Base-by-base conservation (phyloP, 257 asterid species). In the Petunia secreta region DNA sequence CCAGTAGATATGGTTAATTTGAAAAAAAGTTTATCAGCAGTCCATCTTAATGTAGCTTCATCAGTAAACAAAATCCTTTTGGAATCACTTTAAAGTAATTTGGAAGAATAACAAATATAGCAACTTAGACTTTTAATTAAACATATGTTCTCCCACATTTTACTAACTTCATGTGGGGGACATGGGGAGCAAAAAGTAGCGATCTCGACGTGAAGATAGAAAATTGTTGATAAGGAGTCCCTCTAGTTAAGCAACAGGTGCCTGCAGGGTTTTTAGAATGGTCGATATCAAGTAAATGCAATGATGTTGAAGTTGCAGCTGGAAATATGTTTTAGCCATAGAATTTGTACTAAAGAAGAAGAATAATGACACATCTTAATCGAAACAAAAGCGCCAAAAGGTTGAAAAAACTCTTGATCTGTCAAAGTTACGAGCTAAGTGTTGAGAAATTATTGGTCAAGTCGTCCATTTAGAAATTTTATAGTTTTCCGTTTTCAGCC, bases 171-270 rank as follows among this genome's bases (percentile, higher is more conserved):
- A 25, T 25, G 77, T 71, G 60, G 60, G 60, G 10, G 10, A 48
- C 48, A 25, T 46, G 59, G 77, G 77, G 77, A 48, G 4, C 77
- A 71, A 25, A 16, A 46, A 71, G 77, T 48, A 46, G 4, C 13
- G 77, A 71, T 2, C 4, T 25, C 6, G 76, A 69, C 76, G 6
- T 48, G 44, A 9, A 71, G 77, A 71, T 71, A 46, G 43, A 25
- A 16, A 16, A 58, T 44, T 16, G 10, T 6, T 36, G 25, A 46
- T 69, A 16, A 69, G 2, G 34, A 16, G 57, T 46, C 41, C 41
- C 46, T 8, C 8, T n/a, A 2, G 15, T 2, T 43, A 43, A 43
- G 48, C 75, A 67, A 41, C 58, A 44, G 11, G 8, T 68, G 76
- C 58, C 76, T 2, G 10, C 3, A 13, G 52, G 52, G 53, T 40